Evolutionary conservation across 2,329 filamentous ascomycete species (phyloP).

Genomic region (Fusarium sp.): DNA sequence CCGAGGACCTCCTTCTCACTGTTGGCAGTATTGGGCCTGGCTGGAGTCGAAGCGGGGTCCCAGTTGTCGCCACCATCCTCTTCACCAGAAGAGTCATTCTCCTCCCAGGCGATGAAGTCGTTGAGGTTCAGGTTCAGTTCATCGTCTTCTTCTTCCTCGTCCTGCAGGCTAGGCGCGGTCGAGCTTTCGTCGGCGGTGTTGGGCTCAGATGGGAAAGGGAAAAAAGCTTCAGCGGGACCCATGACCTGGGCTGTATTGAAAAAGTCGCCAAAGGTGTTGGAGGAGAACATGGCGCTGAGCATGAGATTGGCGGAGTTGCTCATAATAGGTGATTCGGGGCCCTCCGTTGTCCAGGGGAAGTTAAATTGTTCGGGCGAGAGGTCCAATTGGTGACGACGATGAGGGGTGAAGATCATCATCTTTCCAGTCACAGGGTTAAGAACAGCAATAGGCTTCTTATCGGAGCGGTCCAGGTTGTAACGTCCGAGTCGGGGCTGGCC

Average conservation of each 20-base stretch:
- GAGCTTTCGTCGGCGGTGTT: conserved; percentile 65
- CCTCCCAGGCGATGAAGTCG: conserved; percentile 78
- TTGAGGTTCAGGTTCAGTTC: conserved; percentile 74
- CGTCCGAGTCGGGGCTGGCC: conserved; percentile 67
- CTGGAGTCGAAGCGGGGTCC: conserved; percentile 65
- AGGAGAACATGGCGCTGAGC: conserved; percentile 78
- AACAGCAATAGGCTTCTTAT: conserved; percentile 69
- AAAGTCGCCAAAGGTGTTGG: conserved; percentile 67
- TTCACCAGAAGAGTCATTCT: conserved; percentile 70
- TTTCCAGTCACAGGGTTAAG: conserved; percentile 69
- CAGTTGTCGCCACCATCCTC: conserved; percentile 65
- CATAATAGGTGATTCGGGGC: conserved; percentile 67
- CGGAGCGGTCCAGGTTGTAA: conserved; percentile 66
- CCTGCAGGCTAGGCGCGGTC: conserved; percentile 52
- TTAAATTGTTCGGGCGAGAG: conserved; percentile 68
- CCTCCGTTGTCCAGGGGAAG: conserved; percentile 58
- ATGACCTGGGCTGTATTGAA: conserved; percentile 74
- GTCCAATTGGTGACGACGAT: conserved; percentile 62
- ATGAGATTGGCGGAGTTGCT: conserved; percentile 80
- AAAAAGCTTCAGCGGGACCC: conserved; percentile 81
- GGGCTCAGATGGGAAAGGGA: conserved; percentile 73
- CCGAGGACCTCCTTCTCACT: conserved; percentile 65
- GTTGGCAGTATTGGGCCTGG: conserved; percentile 61
- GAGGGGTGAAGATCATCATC: conserved; percentile 73
- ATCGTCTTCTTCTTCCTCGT: conserved; percentile 73